Percentiles rank a stretch among this genome's conserved stretches.
Evolutionary conservation across 2,329 filamentous ascomycete genomes (phyloP).

Genomic region (Penicillium sp.): DNA sequence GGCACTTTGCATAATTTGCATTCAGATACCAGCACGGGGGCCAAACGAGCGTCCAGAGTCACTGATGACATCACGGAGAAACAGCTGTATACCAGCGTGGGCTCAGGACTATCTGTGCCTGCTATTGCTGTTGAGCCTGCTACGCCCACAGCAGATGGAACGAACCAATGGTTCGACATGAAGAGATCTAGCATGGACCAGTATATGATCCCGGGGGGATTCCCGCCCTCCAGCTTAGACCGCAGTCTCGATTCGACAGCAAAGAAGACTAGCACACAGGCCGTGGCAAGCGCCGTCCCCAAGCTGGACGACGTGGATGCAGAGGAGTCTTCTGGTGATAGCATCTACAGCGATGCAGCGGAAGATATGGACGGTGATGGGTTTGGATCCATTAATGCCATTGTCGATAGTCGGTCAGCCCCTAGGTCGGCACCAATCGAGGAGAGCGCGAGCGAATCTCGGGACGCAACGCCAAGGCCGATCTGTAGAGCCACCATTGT

Average conservation of each 20-base stretch:
- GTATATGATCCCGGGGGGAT: conserved; percentile 60
- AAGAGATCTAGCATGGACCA: conserved; percentile 38
- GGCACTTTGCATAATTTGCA: background rate
- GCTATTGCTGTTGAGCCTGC: conserved; percentile 48
- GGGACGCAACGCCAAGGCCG: conserved; percentile 19
- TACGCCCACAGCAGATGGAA: conserved; percentile 46
- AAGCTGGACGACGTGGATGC: conserved; percentile 25
- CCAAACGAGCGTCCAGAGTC: conserved; percentile 7
- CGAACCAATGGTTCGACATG: conserved; percentile 20
- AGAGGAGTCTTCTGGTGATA: conserved; percentile 44
- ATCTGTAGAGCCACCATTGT: conserved; percentile 9
- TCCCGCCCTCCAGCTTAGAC: conserved; percentile 44
- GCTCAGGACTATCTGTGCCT: conserved; percentile 34
- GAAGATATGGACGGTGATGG: conserved; percentile 45
- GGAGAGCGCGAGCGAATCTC: conserved; percentile 11
- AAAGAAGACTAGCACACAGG: conserved; percentile 11
- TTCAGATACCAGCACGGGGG: background rate
- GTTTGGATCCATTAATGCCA: conserved; percentile 52
- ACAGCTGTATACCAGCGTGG: conserved; percentile 4
- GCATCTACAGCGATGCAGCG: conserved; percentile 49
- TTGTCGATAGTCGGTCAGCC: conserved; percentile 39
- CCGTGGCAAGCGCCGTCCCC: conserved; percentile 12
- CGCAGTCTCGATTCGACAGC: conserved; percentile 13
- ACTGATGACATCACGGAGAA: conserved; percentile 5
- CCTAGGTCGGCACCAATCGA: conserved; percentile 14